phyloP scores from a whole-genome alignment of 2,329 filamentous ascomycete species.

The Trichoderma pleuroti region DNA sequence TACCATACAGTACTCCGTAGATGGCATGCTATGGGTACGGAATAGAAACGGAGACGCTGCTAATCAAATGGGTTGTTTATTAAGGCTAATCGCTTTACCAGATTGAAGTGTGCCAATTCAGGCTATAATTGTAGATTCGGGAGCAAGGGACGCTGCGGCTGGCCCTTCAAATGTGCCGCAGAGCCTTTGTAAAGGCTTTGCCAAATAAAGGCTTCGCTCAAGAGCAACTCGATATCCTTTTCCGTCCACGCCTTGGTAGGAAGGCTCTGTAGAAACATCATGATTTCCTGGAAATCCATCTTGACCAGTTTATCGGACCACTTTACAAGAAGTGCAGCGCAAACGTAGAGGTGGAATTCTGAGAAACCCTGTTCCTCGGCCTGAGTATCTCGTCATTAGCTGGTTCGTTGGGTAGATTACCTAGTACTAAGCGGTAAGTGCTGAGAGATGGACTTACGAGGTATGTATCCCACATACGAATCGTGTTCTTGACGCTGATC shows the following conservation, averaged over 20 bases:
- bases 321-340: slow-evolving; percentile 95
- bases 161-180: slow-evolving; percentile 75
- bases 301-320: slow-evolving; percentile 93
- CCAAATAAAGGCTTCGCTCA: slow-evolving; percentile 98
- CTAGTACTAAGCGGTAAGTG: not conserved
- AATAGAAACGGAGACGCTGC: not conserved
- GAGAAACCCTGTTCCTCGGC: slow-evolving; percentile 98
- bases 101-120: not conserved
- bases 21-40: not conserved
- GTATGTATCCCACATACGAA: slow-evolving; percentile 99
- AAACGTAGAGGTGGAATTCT: slow-evolving; percentile 97
- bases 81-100: not conserved
- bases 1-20: not conserved
- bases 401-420: slow-evolving; percentile 7
- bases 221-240: slow-evolving; percentile 92
- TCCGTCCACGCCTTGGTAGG: slow-evolving; percentile 94
- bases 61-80: not conserved
- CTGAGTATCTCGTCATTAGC: slow-evolving; percentile 43
- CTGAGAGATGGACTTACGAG: slow-evolving; percentile 58
- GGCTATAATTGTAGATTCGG: slow-evolving; percentile 37
- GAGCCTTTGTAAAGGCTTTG: slow-evolving; percentile 95
- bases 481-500: slow-evolving; percentile 92
- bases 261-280: slow-evolving; percentile 98
- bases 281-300: slow-evolving; percentile 98
- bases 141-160: slow-evolving; percentile 35